Conservation (phyloP, 179 eudicot genomes). For the Pouteria campechiana region DNA sequence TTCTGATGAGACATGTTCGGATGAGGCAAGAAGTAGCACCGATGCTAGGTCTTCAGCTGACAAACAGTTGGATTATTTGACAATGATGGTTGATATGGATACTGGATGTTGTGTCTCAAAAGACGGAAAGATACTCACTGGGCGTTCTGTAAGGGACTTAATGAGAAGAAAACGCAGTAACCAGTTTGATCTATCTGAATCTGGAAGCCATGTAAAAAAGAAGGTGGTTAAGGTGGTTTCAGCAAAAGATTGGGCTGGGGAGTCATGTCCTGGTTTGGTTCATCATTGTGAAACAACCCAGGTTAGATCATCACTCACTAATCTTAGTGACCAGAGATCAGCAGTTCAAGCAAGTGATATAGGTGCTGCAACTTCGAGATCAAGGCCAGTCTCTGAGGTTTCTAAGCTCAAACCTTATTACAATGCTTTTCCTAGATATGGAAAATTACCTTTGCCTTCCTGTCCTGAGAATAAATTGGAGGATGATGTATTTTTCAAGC, state of each 20-base stretch:
- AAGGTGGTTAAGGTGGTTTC: conserved; percentile 11
- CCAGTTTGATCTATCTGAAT: conserved; percentile 23
- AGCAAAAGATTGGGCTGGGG: conserved; percentile 10
- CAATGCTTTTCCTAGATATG: not conserved
- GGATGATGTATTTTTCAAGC: too few species aligned
- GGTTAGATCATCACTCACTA: conserved; percentile 11
- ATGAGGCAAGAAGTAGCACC: conserved; percentile 6
- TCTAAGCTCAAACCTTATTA: conserved; percentile 3
- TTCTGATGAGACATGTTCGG: conserved; percentile 5
- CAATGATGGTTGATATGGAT: conserved; percentile 8
- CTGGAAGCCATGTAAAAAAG: conserved; percentile 10
- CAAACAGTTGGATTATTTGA: conserved; percentile 6
- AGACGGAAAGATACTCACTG: conserved; percentile 24
- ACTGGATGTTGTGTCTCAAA: conserved; percentile 7
- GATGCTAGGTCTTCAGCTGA: conserved; percentile 8
- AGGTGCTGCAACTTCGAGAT: not conserved
- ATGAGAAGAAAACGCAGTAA: conserved; percentile 73
- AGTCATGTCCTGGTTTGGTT: conserved; percentile 3
- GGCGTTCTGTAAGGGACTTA: conserved; percentile 72
- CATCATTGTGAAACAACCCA: too few species aligned
- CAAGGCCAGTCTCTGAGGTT: conserved; percentile 2
- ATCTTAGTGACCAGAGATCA: conserved; percentile 2
- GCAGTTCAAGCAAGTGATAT: conserved; percentile 8
- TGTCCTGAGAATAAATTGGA: too few species aligned
- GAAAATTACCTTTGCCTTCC: conserved; percentile 5